Percentiles rank a stretch among this genome's conserved stretches.
Evolutionary conservation across 768 basidiomycete genomes (phyloP).

Genomic region (Boletus vermiculosoides): DNA sequence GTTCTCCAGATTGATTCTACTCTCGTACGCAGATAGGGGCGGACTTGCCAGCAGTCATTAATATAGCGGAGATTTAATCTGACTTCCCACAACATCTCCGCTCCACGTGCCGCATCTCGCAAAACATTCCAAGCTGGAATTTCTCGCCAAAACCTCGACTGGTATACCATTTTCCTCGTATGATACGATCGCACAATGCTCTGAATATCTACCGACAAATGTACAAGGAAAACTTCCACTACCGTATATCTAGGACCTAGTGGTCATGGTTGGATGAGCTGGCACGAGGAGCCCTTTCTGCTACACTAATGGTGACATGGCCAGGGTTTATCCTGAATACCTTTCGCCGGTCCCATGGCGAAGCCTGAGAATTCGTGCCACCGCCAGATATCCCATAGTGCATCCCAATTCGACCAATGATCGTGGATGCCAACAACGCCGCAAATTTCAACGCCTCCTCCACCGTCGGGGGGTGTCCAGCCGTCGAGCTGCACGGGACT

Average conservation of each 20-base stretch:
- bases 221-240: background rate
- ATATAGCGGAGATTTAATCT: conserved; percentile 8
- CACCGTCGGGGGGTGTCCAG: conserved; percentile 39
- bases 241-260: background rate
- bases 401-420: conserved; percentile 37
- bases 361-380: conserved; percentile 32
- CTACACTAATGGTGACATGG: background rate
- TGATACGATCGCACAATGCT: no score
- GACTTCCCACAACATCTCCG: background rate
- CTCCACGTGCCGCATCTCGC: background rate
- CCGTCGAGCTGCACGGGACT: background rate
- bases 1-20: conserved; percentile 4
- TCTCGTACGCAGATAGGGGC: background rate
- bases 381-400: conserved; percentile 22
- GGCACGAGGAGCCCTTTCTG: background rate
- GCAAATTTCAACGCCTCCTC: conserved; percentile 53
- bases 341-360: conserved; percentile 38
- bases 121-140: background rate
- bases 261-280: conserved; percentile 13
- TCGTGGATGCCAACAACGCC: conserved; percentile 44
- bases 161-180: no score
- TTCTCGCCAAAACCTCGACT: background rate
- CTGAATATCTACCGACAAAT: background rate
- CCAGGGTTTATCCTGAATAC: conserved; percentile 7
- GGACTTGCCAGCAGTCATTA: background rate